Conservation (phyloP, 805 yeast genomes). For the Tetrapisispora iriomotensis region DNA sequence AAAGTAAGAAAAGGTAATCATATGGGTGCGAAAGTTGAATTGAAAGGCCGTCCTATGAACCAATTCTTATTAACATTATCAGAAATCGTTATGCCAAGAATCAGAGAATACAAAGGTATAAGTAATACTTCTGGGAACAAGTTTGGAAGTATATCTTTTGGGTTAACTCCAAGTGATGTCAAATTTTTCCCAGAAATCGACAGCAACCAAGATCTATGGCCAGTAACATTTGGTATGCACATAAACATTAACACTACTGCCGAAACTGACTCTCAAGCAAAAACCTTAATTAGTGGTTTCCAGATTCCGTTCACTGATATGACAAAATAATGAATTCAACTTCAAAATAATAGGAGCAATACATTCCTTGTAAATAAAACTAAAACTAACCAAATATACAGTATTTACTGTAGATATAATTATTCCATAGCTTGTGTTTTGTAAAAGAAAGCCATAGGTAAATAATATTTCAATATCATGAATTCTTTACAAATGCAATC, state of each 20-base stretch:
- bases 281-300: constrained; percentile 68
- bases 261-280: constrained; percentile 82
- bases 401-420: no score
- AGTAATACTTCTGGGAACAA: constrained; percentile 70
- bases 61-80: constrained; percentile 81
- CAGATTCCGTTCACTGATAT: constrained; percentile 58
- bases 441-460: no score
- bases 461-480: no score
- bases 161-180: constrained; percentile 67
- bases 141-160: constrained; percentile 79
- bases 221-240: constrained; percentile 76
- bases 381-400: background rate
- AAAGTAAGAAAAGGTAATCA: constrained; percentile 76
- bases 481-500: no score
- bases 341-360: background rate
- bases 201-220: constrained; percentile 81
- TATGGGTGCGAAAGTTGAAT: constrained; percentile 79
- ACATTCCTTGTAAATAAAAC: background rate
- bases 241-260: constrained; percentile 81
- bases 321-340: background rate
- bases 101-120: constrained; percentile 78
- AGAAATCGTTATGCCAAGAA: constrained; percentile 87
- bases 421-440: no score
- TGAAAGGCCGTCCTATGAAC: constrained; percentile 71
- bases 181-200: constrained; percentile 89